Base-by-base conservation (phyloP, 805 yeast species). In the Metschnikowia picachoensis region DNA sequence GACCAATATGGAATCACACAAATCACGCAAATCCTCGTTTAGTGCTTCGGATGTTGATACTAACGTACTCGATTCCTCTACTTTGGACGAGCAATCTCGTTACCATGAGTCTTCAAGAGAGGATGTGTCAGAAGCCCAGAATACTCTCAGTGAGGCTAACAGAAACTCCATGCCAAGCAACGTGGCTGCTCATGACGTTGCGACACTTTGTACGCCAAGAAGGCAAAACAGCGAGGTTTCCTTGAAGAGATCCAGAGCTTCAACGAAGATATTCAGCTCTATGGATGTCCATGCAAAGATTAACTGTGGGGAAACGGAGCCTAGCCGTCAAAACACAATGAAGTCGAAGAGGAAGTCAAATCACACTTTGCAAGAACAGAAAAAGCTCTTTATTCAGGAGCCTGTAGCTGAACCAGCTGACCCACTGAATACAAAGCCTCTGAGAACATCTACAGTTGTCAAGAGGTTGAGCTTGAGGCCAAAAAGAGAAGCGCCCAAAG, bases 401-500 rank as follows among this genome's bases (percentile, higher is more conserved):
- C 9, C 27, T 8, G 12, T 12, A 4, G 13, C 15, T 20, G 8
- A 20, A 9, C 13, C 15, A 13, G 14, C 34, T n/a, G 30, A 30
- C 15, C 14, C 15, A 17, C n/a, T n/a, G 33, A 31, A 12, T 5
- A 30, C 27, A 2, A 12, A 20, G 32, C 34, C 28, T 2, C 36
- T 6, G 17, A 27, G 32, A n/a, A 16, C 43, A 13, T 9, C 35
- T 8, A 37, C 37, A 3, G 14, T 44, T 7, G 54, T 62, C 41
- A 60, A 65, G 36, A 55, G 60, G 41, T 49, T 62, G 36, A 64
- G 70, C 31, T 61, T 70, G 52, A 65, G 60, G 44, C 74, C 76
- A 1, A 67, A 64, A 52, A 52, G 74, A 41, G 61, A 52, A 20
- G 74, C 76, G 2, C 76, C 76, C 7, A 61, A 57, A 42, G 61